These are phyloP conservation scores for Diplosphaera chodatii DNA, from an alignment of 139 green algal species.

Conservation along the genomic window DNA sequence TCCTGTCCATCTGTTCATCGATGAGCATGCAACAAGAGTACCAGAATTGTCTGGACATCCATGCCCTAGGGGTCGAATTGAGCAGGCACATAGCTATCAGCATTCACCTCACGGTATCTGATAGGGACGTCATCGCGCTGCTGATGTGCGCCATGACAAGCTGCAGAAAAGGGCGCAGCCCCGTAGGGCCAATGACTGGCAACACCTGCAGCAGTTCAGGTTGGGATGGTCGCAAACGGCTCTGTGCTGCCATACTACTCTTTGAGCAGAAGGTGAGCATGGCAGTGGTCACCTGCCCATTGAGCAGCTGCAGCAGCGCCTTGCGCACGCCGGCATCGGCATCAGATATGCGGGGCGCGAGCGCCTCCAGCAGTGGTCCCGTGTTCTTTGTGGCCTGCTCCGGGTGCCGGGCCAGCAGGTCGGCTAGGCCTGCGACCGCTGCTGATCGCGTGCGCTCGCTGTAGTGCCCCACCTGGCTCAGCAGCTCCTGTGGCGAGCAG, in stretches of 20 bases:
- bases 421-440: conserved; percentile 53
- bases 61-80: no score
- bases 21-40: no score
- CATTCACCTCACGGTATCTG: conserved; percentile 20
- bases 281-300: conserved; percentile 21
- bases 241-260: no score
- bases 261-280: no score
- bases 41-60: no score
- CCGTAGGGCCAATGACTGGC: conserved; percentile 32
- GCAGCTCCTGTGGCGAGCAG: conserved; percentile 54
- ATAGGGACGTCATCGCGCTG: conserved; percentile 58
- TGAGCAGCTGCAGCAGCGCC: conserved; percentile 31
- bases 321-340: conserved; percentile 42
- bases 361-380: conserved; percentile 24
- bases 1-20: no score
- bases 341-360: conserved; percentile 52
- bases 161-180: conserved; percentile 67
- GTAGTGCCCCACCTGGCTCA: conserved; percentile 72
- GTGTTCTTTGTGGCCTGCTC: conserved; percentile 35
- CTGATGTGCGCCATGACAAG: conserved; percentile 74
- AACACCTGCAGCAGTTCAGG: conserved; percentile 36
- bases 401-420: conserved; percentile 62
- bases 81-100: no score
- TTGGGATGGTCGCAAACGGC: no score
- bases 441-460: conserved; percentile 59